Evolutionary conservation across 805 yeast genomes (phyloP), one percentile per base, ranked within the genome.

Genomic region (Kodamaea leandrae): DNA sequence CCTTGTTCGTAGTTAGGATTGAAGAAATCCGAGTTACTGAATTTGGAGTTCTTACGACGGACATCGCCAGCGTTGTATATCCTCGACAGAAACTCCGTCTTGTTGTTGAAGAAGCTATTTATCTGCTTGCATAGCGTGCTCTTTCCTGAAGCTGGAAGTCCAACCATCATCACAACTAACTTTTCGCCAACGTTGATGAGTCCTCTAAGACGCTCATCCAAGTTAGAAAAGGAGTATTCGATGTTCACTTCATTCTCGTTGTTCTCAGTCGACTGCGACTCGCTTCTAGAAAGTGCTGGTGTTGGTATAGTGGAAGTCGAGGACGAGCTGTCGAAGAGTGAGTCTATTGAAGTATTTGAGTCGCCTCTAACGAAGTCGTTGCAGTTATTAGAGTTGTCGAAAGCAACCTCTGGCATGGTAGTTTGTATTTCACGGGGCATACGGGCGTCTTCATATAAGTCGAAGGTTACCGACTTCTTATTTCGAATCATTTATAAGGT

Each of bases 31-130:
- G 64, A 50, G 46, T 58, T 59, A 42, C 61, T 51, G 41, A 60
- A 60, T n/a, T 42, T 27, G 16, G 45, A 37, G 37, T 54, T 48
- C 38, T 57, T 57, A 41, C 81, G 60, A 41, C 82, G 59, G 15
- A 74, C 65, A 46, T 76, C 71, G 17, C 82, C 82, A 19, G 80
- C 80, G 47, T 76, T 76, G 51, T 67, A 76, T 7, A 71, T 61
- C 37, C 55, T 45, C 7, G 57, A 50, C 34, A 41, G 55, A 39
- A 43, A 50, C 10, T 50, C 52, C 24, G 63, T 54, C 27, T 39
- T 37, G 2, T 58, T 54, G 43, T 63, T 60, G 39, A 68, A 54
- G 40, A 48, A 53, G n/a, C 49, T 45, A 14, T 54, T 50, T 20
- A 68, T 46, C 49, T 65, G 71, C 32, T 55, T 54, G 43, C 68